Base-by-base conservation (phyloP, 2,329 filamentous ascomycete genomes). In the Aspergillus nomiae region DNA sequence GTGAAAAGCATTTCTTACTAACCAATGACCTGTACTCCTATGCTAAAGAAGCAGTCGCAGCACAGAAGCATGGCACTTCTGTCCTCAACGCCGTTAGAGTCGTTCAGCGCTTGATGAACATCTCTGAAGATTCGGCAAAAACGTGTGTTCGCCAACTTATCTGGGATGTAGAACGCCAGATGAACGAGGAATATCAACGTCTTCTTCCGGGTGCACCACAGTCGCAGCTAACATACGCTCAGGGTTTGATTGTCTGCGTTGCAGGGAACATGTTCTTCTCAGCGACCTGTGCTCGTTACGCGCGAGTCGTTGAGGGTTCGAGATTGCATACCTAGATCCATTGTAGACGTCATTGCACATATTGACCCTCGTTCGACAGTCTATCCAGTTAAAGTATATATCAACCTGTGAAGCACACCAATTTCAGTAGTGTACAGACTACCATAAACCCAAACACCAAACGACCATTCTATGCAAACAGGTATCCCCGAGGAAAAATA, bases 21-120 rank as follows among this genome's bases (percentile, higher is more conserved):
- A 59, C 61, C 10, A 68, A 68, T 26, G 66, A 67, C 32, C 53
- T 67, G 7, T 68, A 68, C 26, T 68, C 66, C 1, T 67, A 64
- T 32, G 55, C 51, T 2, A 68, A 68, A 43, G 65, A 68, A 38
- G 58, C 38, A 1, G n/a, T 51, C 2, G 65, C 59, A 9, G 58
- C 64, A 30, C 24, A 34, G 24, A 24, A 46, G 12, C 16, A 45
- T n/a, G 57, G 59, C 12, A 54, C 30, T 19, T 6, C 45, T n/a
- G 32, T 64, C 4, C 32, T 67, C 19, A 68, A 67, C 58, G 63
- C 58, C 9, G 63, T 68, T 2, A 30, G 36, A 5, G 61, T 65
- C 4, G 43, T 68, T 21, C 57, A 64, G 54, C 46, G 51, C 19
- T n/a, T 61, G 7, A 45, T 61, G 41, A 28, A 46, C 4, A 41